Base-by-base conservation (phyloP, 176 grass and related monocot genomes). In the Oryza longistaminata region DNA sequence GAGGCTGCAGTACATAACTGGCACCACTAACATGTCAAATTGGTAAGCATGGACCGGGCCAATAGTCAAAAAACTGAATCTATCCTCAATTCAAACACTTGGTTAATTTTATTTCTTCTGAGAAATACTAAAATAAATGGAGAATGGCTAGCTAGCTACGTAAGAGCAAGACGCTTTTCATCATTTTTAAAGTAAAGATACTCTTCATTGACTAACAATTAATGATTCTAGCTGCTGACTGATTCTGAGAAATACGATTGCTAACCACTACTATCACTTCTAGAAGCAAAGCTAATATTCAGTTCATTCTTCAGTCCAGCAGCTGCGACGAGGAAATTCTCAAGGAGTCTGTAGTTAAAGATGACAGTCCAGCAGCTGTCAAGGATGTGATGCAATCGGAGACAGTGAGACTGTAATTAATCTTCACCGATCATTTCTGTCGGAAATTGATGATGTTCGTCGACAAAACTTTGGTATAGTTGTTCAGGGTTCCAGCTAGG, bases 261-360 rank as follows among this genome's bases (percentile, higher is more conserved):
- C 65, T 42, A 42, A 43, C 16, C 8, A 61, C 3, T 21, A 17
- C 31, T 81, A 17, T 14, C 37, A 48, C 19, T 85, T 64, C 8
- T 25, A 11, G 24, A 64, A 62, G 2, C 21, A 66, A 1, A 46
- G 72, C 29, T 42, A 49, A 71, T 62, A 37, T 33, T 10, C 33
- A 52, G 67, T 49, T 74, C 12, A 37, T 19, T 5, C 21, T 40
- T 22, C 60, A 87, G 76, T 55, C 70, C 17, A 74, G 44, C 15
- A 68, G 60, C 79, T 74, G 26, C 1, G 70, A 87, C 64, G 33
- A 81, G 11, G 48, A 42, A 7, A 74, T 67, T 33, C 15, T 81
- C 15, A 87, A 81, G 70, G 77, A 87, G 22, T 43, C 45, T 11
- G 31, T 80, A 29, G 43, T 22, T 14, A 43, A 66, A 19, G 29